Conservation (phyloP, 228 moss, liverwort and hornwort genomes). For the Sphagnum fallax region DNA sequence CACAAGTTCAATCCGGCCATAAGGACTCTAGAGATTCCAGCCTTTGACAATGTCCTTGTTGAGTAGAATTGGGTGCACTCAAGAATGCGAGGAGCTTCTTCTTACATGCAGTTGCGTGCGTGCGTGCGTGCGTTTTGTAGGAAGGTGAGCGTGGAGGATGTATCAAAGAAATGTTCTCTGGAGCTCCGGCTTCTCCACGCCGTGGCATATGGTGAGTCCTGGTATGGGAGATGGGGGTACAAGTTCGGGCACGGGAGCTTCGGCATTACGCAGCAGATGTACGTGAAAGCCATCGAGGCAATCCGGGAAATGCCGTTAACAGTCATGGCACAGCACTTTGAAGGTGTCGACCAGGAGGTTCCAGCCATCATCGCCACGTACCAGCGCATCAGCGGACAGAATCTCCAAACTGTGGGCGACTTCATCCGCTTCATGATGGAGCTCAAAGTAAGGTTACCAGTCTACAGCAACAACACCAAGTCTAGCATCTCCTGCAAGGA, state of each 20-base stretch:
- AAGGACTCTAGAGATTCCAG: too few relatives aligned
- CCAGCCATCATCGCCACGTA: constrained; percentile 79
- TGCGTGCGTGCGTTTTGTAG: constrained; percentile 22
- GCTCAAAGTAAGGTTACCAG: constrained; percentile 87
- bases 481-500: constrained; percentile 70
- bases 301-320: constrained; percentile 92
- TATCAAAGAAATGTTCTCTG: constrained; percentile 83
- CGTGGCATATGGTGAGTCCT: constrained; percentile 90
- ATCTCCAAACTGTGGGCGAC: constrained; percentile 90
- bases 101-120: too few relatives aligned
- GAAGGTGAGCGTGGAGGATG: constrained; percentile 98
- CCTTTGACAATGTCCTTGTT: neutral
- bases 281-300: constrained; percentile 95
- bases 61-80: neutral
- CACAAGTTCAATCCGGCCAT: too few relatives aligned
- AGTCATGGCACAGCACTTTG: constrained; percentile 92
- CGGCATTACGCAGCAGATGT: constrained; percentile 97
- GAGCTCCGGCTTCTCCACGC: constrained; percentile 92
- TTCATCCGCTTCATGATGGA: constrained; percentile 99
- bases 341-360: constrained; percentile 93
- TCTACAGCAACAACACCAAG: constrained; percentile 54
- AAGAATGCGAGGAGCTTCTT: neutral
- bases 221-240: constrained; percentile 99
- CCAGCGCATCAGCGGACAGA: constrained; percentile 82
- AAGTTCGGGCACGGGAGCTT: constrained; percentile 98